phyloP scores from a whole-genome alignment of 2,329 filamentous ascomycete species.

The Epichloe brachyelytri region DNA sequence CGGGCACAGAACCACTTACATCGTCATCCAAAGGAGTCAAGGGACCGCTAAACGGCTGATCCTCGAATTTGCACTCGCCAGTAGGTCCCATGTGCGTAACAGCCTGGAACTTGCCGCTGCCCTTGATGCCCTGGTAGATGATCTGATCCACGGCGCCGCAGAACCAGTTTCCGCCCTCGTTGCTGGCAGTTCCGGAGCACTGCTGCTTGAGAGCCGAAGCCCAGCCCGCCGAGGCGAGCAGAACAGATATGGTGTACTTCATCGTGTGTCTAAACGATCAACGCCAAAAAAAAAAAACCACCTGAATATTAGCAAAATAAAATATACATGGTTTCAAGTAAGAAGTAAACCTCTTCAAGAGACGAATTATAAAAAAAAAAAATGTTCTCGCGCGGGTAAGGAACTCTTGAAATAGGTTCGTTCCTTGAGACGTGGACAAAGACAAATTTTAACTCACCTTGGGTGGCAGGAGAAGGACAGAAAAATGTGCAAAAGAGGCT shows the following conservation, averaged over 20 bases:
- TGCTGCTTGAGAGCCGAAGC: slow-evolving; percentile 20
- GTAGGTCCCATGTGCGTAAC: slow-evolving; percentile 46
- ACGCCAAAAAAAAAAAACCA: background rate
- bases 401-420: background rate
- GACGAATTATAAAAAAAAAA: too few relatives aligned
- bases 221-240: slow-evolving; percentile 18
- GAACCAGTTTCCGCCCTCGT: slow-evolving; percentile 48
- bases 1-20: slow-evolving; percentile 32
- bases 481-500: background rate
- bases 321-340: background rate
- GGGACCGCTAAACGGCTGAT: slow-evolving; percentile 42
- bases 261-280: slow-evolving; percentile 10
- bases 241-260: slow-evolving; percentile 16
- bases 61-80: slow-evolving; percentile 40
- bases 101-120: slow-evolving; percentile 48
- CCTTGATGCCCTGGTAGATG: slow-evolving; percentile 50
- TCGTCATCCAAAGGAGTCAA: slow-evolving; percentile 58
- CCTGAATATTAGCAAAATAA: background rate
- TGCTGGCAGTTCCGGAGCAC: slow-evolving; percentile 20
- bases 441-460: background rate
- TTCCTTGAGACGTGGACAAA: background rate
- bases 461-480: background rate
- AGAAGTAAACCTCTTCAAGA: too few relatives aligned
- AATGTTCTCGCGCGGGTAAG: too few relatives aligned
- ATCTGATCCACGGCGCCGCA: slow-evolving; percentile 53